Evolutionary conservation across 129 eudicot species (phyloP).

Genomic region (Centella asiatica): DNA sequence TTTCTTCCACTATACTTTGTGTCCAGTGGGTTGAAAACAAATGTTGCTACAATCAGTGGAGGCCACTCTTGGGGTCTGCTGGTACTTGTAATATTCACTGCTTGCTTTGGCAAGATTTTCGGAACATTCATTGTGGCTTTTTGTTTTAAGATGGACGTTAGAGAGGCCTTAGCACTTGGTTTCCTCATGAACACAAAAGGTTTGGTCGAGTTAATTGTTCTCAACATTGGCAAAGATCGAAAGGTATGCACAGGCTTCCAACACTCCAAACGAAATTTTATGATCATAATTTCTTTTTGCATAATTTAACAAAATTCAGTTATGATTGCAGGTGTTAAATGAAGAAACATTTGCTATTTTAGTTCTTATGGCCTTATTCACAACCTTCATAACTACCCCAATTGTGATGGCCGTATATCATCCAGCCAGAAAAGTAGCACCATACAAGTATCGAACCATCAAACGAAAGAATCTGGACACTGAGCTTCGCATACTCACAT

Average conservation of each 20-base stretch:
- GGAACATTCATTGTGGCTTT: constrained; percentile 29
- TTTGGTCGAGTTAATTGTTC: constrained; percentile 37
- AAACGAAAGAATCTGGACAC: constrained; percentile 24
- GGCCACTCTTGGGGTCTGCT: constrained; percentile 33
- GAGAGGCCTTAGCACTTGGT: constrained; percentile 35
- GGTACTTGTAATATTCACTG: constrained; percentile 22
- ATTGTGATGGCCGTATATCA: constrained; percentile 31
- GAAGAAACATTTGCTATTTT: constrained; percentile 39
- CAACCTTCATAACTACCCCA: constrained; percentile 40
- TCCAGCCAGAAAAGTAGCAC: constrained; percentile 22
- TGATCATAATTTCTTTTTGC: too few relatives aligned
- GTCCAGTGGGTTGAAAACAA: constrained; percentile 36
- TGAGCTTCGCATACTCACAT: constrained; percentile 23
- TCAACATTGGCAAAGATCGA: constrained; percentile 40
- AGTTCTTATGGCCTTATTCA: constrained; percentile 40
- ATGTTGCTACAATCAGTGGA: constrained; percentile 35
- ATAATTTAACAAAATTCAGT: too few relatives aligned
- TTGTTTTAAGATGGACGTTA: constrained; percentile 15
- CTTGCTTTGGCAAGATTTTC: constrained; percentile 36
- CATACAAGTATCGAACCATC: constrained; percentile 23
- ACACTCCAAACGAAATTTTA: too few relatives aligned
- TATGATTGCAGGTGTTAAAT: constrained; percentile 32
- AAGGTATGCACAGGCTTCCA: constrained; percentile 8
- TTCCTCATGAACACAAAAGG: constrained; percentile 43
- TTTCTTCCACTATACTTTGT: constrained; percentile 38